These are phyloP conservation scores for Hypoxylon sp. DNA, from an alignment of 2,329 filamentous ascomycete genomes.

Conservation along the genomic window DNA sequence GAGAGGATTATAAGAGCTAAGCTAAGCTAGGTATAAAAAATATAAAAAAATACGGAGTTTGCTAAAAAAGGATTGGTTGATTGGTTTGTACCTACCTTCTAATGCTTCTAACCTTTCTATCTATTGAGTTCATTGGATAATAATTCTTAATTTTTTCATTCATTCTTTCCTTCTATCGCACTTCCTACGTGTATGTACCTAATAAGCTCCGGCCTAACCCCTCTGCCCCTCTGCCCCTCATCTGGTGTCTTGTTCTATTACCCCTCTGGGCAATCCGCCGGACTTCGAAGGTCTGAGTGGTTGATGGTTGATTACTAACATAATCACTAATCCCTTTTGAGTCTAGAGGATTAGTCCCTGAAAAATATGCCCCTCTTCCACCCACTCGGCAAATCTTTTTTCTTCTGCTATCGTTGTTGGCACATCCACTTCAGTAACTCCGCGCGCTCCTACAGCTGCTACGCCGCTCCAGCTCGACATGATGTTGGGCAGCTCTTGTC, in stretches of 20 bases:
- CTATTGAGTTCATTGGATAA: background rate
- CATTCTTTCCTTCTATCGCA: too few species aligned
- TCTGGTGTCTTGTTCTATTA: too few species aligned
- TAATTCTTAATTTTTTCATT: too few species aligned
- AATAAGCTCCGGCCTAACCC: slow-evolving; percentile 23
- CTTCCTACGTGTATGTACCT: too few species aligned
- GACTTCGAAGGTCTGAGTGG: slow-evolving; percentile 35
- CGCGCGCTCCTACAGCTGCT: slow-evolving; percentile 17
- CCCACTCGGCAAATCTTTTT: slow-evolving; percentile 40
- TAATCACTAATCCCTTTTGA: slow-evolving; percentile 19
- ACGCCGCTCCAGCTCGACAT: slow-evolving; percentile 9
- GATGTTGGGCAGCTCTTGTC: too few species aligned
- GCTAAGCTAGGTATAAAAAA: slow-evolving; percentile 41
- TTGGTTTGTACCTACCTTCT: too few species aligned
- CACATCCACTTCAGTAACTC: slow-evolving; percentile 29
- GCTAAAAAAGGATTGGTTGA: slow-evolving; percentile 5
- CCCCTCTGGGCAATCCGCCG: slow-evolving; percentile 22
- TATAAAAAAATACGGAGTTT: slow-evolving; percentile 32
- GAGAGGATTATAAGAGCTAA: slow-evolving; percentile 4
- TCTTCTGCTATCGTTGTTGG: slow-evolving; percentile 8
- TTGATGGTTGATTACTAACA: slow-evolving; percentile 25
- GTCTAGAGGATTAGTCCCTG: slow-evolving; percentile 37
- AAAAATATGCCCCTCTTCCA: slow-evolving; percentile 34
- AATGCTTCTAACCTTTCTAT: too few species aligned
- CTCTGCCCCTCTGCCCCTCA: slow-evolving; percentile 27